Conservation (phyloP, 2,329 filamentous ascomycete species). For the Botryotinia calthae region DNA sequence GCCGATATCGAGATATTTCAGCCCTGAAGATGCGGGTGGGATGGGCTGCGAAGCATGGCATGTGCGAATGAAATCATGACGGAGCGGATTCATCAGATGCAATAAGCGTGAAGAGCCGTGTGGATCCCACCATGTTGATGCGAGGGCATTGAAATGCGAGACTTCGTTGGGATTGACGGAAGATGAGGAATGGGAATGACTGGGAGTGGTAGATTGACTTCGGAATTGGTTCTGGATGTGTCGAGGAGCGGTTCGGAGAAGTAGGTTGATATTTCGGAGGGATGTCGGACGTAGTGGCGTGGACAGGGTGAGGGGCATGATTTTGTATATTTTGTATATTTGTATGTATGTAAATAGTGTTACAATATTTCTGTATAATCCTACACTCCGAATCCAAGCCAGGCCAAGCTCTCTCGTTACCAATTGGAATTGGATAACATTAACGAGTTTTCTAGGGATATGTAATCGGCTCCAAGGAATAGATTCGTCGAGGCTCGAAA, state of each 20-base stretch:
- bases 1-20: constrained; percentile 84
- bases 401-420: neutral
- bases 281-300: constrained; percentile 32
- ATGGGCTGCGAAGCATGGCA: constrained; percentile 61
- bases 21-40: constrained; percentile 42
- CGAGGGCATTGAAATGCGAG: constrained; percentile 90
- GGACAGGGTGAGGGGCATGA: constrained; percentile 18
- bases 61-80: constrained; percentile 81
- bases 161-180: constrained; percentile 88
- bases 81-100: constrained; percentile 96
- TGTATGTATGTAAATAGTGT: neutral
- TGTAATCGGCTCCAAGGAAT: neutral
- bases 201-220: constrained; percentile 34
- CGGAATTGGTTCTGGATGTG: constrained; percentile 36
- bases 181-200: constrained; percentile 47
- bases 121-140: constrained; percentile 95
- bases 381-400: neutral
- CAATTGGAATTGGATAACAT: neutral
- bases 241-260: constrained; percentile 36
- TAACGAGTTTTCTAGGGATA: neutral
- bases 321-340: constrained; percentile 10
- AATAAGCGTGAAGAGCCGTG: constrained; percentile 88
- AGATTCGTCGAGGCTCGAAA: neutral
- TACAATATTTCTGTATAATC: neutral
- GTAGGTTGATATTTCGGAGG: constrained; percentile 35